These are phyloP conservation scores for Crithidia brevicula DNA, from an alignment of 208 protist genomes.

Conservation along the genomic window DNA sequence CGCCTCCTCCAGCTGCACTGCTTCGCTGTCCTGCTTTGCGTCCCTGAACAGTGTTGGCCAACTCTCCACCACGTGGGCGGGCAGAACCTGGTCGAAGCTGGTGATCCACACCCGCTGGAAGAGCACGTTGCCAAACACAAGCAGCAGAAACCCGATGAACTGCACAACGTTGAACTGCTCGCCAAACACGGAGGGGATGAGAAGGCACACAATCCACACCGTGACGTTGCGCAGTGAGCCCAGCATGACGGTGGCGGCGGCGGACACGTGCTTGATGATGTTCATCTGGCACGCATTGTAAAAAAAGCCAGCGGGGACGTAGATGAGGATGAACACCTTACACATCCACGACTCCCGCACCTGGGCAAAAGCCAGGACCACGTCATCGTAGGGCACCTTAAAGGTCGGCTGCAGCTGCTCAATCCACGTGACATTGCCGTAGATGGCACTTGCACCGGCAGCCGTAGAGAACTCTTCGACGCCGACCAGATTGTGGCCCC, in stretches of 20 bases:
- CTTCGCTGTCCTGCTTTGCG: background rate
- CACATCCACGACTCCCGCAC: constrained; percentile 47
- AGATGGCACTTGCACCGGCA: constrained; percentile 1
- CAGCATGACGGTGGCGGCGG: constrained; percentile 68
- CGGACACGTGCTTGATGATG: constrained; percentile 81
- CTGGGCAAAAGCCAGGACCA: constrained; percentile 69
- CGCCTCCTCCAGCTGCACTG: background rate
- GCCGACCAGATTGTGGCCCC: constrained; percentile 47
- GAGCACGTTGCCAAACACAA: constrained; percentile 68
- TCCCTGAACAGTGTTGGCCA: constrained; percentile 45
- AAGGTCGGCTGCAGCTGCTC: constrained; percentile 22
- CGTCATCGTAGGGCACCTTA: constrained; percentile 70
- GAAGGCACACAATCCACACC: constrained; percentile 67
- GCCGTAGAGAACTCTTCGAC: constrained; percentile 19
- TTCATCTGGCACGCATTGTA: constrained; percentile 72
- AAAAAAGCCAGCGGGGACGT: constrained; percentile 57
- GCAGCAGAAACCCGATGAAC: constrained; percentile 62
- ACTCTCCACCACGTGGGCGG: constrained; percentile 29
- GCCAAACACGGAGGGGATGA: constrained; percentile 62
- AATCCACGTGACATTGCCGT: constrained; percentile 32
- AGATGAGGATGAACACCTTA: constrained; percentile 43
- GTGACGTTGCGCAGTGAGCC: constrained; percentile 74
- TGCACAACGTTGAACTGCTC: constrained; percentile 72
- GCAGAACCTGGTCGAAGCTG: constrained; percentile 51
- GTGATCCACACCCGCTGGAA: constrained; percentile 63